These are phyloP conservation scores for Fragaria vesca DNA, from an alignment of 306 rosid species.

Conservation along the genomic window DNA sequence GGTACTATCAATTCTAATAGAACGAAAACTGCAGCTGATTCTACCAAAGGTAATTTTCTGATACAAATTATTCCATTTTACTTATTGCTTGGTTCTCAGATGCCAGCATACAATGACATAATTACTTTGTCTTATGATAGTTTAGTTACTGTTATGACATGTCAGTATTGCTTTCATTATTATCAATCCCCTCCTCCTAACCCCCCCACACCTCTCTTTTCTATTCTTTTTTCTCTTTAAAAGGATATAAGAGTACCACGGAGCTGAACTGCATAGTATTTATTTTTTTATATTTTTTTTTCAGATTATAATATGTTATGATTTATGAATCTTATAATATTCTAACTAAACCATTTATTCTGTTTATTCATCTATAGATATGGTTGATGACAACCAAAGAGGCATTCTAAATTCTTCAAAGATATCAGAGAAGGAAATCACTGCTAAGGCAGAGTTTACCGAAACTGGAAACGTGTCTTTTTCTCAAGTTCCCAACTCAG, in stretches of 20 bases:
- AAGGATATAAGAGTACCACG: conserved; percentile 4
- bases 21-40: conserved; percentile 37
- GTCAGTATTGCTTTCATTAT: not conserved
- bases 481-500: conserved; percentile 38
- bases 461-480: conserved; percentile 31
- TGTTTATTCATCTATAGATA: conserved; percentile 32
- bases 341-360: conserved; percentile 27
- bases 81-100: conserved; percentile 15
- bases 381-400: conserved; percentile 28
- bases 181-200: too few species aligned
- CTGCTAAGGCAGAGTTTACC: conserved; percentile 27
- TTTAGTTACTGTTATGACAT: not conserved
- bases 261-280: not conserved
- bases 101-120: not conserved
- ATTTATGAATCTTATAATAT: conserved; percentile 9
- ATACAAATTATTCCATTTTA: conserved; percentile 7
- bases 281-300: not conserved
- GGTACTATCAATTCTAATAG: conserved; percentile 28
- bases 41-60: conserved; percentile 38
- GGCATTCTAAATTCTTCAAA: conserved; percentile 30
- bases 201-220: not conserved
- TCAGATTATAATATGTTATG: conserved; percentile 6
- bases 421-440: conserved; percentile 34
- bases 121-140: not conserved
- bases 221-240: not conserved